phyloP scores from a whole-genome alignment of 352 stramenopile species.

The Phytophthora constricta region DNA sequence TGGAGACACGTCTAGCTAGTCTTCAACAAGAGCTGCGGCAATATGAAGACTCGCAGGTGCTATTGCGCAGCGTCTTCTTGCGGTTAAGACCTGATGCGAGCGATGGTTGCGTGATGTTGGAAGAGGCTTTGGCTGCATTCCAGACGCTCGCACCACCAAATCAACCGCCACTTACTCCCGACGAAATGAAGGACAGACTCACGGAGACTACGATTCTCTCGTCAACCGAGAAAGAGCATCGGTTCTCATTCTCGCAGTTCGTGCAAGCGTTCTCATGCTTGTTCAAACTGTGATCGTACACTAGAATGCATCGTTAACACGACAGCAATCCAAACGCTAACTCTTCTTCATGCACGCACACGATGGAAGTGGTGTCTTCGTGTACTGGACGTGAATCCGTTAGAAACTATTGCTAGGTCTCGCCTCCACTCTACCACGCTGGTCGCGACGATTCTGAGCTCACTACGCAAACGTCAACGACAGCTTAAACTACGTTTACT shows the following conservation, averaged over 20 bases:
- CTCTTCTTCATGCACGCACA: background rate
- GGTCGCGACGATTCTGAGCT: background rate
- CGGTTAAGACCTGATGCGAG: conserved; percentile 11
- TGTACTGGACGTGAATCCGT: background rate
- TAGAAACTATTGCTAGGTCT: conserved; percentile 5
- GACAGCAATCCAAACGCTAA: background rate
- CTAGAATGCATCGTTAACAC: background rate
- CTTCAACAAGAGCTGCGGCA: conserved; percentile 32
- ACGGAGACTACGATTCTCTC: conserved; percentile 9
- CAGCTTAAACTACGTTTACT: conserved; percentile 54
- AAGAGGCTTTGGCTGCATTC: conserved; percentile 31
- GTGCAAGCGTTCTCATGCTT: conserved; percentile 34
- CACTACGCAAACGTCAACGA: conserved; percentile 4
- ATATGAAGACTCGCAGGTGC: conserved; percentile 29
- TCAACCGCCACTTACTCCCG: background rate
- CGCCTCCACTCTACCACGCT: conserved; percentile 1
- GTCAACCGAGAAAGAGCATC: background rate
- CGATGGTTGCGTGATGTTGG: conserved; percentile 29
- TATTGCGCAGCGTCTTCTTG: conserved; percentile 44
- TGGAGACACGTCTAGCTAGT: conserved; percentile 41
- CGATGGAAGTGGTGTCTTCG: background rate
- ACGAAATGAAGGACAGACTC: conserved; percentile 24
- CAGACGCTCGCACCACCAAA: conserved; percentile 33
- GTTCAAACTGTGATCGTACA: conserved; percentile 28
- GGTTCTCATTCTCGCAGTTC: conserved; percentile 42